phyloP scores from a whole-genome alignment of 805 yeast species.

The Ogataea kodamae region DNA sequence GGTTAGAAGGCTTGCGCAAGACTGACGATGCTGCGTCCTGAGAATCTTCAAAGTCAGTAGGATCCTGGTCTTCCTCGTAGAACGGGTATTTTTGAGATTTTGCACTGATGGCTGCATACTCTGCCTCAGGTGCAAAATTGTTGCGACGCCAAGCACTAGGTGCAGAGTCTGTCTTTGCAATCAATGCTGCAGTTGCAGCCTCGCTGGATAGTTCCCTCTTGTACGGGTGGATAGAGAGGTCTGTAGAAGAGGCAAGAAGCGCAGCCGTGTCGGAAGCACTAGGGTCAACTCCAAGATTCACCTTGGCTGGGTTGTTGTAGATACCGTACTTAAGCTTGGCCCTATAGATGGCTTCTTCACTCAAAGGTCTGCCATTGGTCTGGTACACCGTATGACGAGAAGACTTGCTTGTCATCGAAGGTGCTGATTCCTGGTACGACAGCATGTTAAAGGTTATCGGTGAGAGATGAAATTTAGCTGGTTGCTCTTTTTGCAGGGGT shows the following conservation, averaged over 20 bases:
- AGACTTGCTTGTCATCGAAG: constrained; percentile 29
- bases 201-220: constrained; percentile 57
- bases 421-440: constrained; percentile 29
- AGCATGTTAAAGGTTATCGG: constrained; percentile 19
- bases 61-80: constrained; percentile 17
- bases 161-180: constrained; percentile 44
- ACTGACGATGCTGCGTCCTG: constrained; percentile 43
- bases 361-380: constrained; percentile 64
- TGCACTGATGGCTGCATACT: constrained; percentile 41
- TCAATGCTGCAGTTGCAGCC: constrained; percentile 63
- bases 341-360: constrained; percentile 70
- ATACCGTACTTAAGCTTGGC: constrained; percentile 71
- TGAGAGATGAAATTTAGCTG: constrained; percentile 11
- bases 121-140: constrained; percentile 43
- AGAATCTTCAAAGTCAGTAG: constrained; percentile 37
- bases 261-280: constrained; percentile 78
- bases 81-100: constrained; percentile 33
- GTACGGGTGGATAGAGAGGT: constrained; percentile 61
- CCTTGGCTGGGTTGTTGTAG: constrained; percentile 48
- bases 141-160: constrained; percentile 49
- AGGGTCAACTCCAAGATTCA: constrained; percentile 59
- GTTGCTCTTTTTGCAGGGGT: constrained; percentile 12
- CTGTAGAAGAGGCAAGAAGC: constrained; percentile 64
- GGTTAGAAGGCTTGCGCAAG: constrained; percentile 28
- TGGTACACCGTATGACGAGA: constrained; percentile 52